Percentiles rank a stretch among this genome's conserved stretches.
Evolutionary conservation across 2,329 filamentous ascomycete species (phyloP).

Genomic region (Talaromyces pinophilus): DNA sequence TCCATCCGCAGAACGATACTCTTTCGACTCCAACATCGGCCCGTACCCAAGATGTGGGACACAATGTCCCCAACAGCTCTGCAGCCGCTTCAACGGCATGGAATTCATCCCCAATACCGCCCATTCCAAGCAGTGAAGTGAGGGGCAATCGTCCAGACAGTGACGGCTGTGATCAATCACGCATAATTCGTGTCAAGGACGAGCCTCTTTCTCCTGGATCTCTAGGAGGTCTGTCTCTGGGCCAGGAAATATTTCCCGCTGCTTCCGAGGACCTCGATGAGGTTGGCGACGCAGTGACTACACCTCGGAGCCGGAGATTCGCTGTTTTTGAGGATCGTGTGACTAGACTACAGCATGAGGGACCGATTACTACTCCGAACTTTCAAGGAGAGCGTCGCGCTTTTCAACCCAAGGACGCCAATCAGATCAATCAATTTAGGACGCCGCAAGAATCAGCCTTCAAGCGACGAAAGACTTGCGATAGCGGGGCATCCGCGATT

Average conservation of each 20-base stretch:
- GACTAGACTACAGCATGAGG: neutral
- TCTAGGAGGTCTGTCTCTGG: constrained; percentile 23
- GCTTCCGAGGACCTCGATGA: constrained; percentile 65
- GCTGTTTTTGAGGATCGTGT: constrained; percentile 15
- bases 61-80: neutral
- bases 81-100: constrained; percentile 8
- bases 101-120: neutral
- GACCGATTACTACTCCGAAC: constrained; percentile 8
- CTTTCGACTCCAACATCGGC: neutral
- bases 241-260: constrained; percentile 36
- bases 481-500: constrained; percentile 40
- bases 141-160: neutral
- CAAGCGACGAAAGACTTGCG: constrained; percentile 42
- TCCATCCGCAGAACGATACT: neutral
- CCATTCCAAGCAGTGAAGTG: neutral
- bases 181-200: constrained; percentile 37
- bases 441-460: constrained; percentile 23
- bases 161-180: constrained; percentile 22
- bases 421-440: constrained; percentile 25
- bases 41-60: neutral
- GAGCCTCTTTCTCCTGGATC: constrained; percentile 41
- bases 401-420: constrained; percentile 36
- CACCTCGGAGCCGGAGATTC: constrained; percentile 43
- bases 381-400: constrained; percentile 17
- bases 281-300: constrained; percentile 42